Percentiles rank a stretch among this genome's conserved stretches.
Evolutionary conservation across 495 filamentous ascomycete genomes (phyloP).

Genomic region (Aspergillus ellipticus): DNA sequence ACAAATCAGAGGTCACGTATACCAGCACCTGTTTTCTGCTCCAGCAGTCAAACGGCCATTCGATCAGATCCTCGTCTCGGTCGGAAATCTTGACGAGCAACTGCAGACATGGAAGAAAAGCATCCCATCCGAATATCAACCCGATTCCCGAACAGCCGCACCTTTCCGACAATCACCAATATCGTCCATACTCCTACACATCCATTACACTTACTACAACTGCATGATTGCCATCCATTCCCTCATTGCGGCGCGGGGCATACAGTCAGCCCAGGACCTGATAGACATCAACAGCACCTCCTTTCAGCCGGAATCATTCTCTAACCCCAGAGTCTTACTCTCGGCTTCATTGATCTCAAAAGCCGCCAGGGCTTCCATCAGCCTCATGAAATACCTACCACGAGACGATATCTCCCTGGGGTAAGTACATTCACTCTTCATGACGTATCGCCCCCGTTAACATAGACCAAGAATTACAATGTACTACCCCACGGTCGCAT

Average conservation of each 20-base stretch:
- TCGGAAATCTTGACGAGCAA: constrained; percentile 13
- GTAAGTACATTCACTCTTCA: constrained; percentile 2
- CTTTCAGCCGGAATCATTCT: not conserved
- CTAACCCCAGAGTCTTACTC: constrained; percentile 12
- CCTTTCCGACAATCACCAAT: constrained; percentile 1
- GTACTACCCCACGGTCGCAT: constrained; percentile 19
- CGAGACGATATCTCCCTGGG: constrained; percentile 11
- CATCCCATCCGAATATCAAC: constrained; percentile 15
- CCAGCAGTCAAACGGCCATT: constrained; percentile 13
- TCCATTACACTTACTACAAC: constrained; percentile 18
- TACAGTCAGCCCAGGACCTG: constrained; percentile 5
- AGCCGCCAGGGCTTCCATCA: constrained; percentile 20
- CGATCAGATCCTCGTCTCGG: constrained; percentile 8
- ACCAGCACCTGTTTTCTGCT: constrained; percentile 15
- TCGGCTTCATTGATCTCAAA: constrained; percentile 14
- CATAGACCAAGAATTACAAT: constrained; percentile 8
- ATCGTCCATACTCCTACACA: constrained; percentile 8
- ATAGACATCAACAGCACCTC: not conserved
- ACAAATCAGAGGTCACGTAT: constrained; percentile 16
- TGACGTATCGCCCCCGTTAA: not conserved
- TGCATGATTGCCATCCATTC: constrained; percentile 22
- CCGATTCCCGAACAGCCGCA: constrained; percentile 1
- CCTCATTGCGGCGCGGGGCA: constrained; percentile 5
- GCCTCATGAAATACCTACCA: constrained; percentile 16
- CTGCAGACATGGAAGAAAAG: constrained; percentile 16